Base-by-base conservation (phyloP, 2,329 filamentous ascomycete species). In the Endocalyx cinctus region DNA sequence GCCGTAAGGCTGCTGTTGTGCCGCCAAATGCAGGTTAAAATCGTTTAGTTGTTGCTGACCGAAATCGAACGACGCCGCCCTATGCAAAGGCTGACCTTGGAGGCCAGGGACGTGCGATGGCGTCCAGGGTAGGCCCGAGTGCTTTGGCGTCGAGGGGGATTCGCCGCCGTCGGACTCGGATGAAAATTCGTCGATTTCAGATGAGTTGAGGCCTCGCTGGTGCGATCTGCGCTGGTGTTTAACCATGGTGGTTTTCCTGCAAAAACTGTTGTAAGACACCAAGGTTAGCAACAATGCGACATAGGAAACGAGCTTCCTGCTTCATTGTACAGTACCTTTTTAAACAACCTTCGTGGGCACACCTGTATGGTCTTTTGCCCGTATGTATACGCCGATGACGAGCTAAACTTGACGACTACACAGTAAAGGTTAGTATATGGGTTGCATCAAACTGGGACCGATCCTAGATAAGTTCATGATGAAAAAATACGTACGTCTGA, bases 171-270 rank as follows among this genome's bases (percentile, higher is more conserved):
- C 75, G n/a, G 70, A 74, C 30, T 74, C 72, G 15, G 70, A 78
- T 19, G 65, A 69, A 54, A 62, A 72, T 48, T 76, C 72, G 46
- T 74, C 73, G 26, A 69, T 51, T 46, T 79, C 74, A 34, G 72
- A 70, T 25, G 70, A 66, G 46, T 77, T 67, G 35, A 74, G 60
- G 23, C 76, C 70, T 42, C 74, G 69, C 47, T 79, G 74, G 50
- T 81, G 76, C 2, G 74, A 77, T 17, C 75, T 66, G 33, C 76
- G 65, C 51, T 81, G 75, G 52, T 81, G 77, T 59, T 82, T 82
- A 34, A 82, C 74, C 77, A 81, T 79, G 35, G 79, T 84, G 5
- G 79, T 84, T 57, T 84, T 84, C 34, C 81, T 70, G 58, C 80
- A 84, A 55, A 84, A 84, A 56, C 80, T 82, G 44, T 10, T 16